Percentiles rank a stretch among this genome's conserved stretches.
phyloP scores from a whole-genome alignment of 1,284 basidiomycete genomes.

The Ustilago crameri region DNA sequence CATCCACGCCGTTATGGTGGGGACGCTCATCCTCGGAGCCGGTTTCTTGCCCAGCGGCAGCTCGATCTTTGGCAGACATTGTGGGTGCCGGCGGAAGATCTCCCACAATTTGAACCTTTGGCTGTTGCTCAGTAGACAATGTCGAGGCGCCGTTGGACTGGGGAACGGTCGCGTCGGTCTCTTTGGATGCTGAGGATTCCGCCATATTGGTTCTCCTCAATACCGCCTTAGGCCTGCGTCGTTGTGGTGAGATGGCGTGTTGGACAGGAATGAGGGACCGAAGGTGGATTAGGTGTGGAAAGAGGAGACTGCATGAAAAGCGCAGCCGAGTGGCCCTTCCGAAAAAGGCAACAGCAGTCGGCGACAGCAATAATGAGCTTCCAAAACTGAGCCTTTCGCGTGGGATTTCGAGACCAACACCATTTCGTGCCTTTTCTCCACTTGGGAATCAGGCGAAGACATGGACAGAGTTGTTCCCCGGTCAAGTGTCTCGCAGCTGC shows the following conservation, averaged over 20 bases:
- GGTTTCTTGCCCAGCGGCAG: constrained; percentile 20
- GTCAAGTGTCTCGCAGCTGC: no score
- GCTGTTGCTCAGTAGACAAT: not conserved
- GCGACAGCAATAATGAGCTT: not conserved
- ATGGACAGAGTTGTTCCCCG: no score
- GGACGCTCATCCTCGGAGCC: constrained; percentile 47
- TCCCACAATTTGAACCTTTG: constrained; percentile 37
- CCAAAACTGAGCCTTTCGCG: constrained; percentile 8
- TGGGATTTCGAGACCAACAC: constrained; percentile 2
- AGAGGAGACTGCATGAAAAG: constrained; percentile 3
- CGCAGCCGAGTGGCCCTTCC: constrained; percentile 4
- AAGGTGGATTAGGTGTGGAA: not conserved
- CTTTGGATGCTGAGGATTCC: not conserved
- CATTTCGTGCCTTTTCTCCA: not conserved
- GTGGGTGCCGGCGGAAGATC: constrained; percentile 27
- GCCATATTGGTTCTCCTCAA: constrained; percentile 6
- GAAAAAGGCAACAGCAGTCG: not conserved
- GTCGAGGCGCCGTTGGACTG: not conserved
- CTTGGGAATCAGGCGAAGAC: not conserved
- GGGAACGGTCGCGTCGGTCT: not conserved
- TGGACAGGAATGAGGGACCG: not conserved
- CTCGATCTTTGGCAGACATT: constrained; percentile 18
- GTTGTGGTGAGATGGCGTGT: not conserved
- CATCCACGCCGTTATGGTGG: constrained; percentile 2
- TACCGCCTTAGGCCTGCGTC: not conserved